Percentiles rank a stretch among this genome's conserved stretches.
phyloP scores from a whole-genome alignment of 805 yeast species.

The Danielia reshetovae region DNA sequence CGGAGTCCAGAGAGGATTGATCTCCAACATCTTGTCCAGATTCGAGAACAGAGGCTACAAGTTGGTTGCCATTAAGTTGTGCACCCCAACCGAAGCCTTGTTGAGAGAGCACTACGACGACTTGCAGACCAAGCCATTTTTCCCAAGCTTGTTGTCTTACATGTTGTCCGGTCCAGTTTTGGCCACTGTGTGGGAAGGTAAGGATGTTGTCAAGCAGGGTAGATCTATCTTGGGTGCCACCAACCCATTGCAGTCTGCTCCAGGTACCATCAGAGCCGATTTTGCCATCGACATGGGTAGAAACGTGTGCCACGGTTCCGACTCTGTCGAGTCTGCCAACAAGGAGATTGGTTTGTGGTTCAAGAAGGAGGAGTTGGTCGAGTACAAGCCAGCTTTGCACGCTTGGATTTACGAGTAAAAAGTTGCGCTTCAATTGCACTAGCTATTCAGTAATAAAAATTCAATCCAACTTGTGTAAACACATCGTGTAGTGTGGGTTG shows the following conservation, averaged over 20 bases:
- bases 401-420: constrained; percentile 94
- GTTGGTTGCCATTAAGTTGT: constrained; percentile 91
- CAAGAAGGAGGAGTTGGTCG: constrained; percentile 93
- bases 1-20: constrained; percentile 99
- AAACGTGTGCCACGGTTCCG: constrained; percentile 99
- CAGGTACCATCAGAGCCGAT: constrained; percentile 99
- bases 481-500: too few relatives aligned
- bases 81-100: constrained; percentile 79
- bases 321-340: constrained; percentile 96
- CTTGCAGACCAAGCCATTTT: constrained; percentile 93
- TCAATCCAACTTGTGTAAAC: too few relatives aligned
- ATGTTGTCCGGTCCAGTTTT: constrained; percentile 98
- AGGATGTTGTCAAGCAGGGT: constrained; percentile 98
- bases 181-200: constrained; percentile 99
- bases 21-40: constrained; percentile 84
- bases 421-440: too few relatives aligned
- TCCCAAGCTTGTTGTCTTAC: constrained; percentile 93
- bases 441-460: too few relatives aligned
- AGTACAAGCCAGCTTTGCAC: constrained; percentile 81
- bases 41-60: constrained; percentile 98
- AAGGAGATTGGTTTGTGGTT: constrained; percentile 97
- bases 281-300: constrained; percentile 98
- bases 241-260: constrained; percentile 94
- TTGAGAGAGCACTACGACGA: constrained; percentile 94
- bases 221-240: constrained; percentile 98